Conservation (phyloP, 768 basidiomycete species). For the Pholiota conissans region DNA sequence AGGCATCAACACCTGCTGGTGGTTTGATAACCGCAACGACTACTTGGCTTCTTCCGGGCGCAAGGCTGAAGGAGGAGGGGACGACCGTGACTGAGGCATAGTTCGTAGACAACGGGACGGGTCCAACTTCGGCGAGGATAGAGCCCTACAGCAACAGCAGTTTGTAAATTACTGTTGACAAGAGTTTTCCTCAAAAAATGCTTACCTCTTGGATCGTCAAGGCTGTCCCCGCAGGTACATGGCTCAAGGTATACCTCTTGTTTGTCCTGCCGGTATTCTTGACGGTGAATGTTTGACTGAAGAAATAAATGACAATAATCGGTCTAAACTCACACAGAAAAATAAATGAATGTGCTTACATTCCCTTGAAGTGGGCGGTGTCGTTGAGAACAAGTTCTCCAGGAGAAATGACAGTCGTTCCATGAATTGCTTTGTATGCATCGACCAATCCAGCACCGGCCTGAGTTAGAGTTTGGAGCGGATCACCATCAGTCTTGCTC, state of each 20-base stretch:
- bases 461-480: slow-evolving; percentile 48
- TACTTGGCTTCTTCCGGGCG: slow-evolving; percentile 35
- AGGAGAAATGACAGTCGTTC: slow-evolving; percentile 49
- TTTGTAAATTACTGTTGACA: too few relatives aligned
- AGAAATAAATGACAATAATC: not conserved
- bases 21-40: slow-evolving; percentile 47
- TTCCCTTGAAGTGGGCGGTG: slow-evolving; percentile 48
- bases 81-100: slow-evolving; percentile 47
- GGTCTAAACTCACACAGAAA: not conserved
- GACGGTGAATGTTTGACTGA: slow-evolving; percentile 47
- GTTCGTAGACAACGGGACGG: slow-evolving; percentile 45
- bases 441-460: slow-evolving; percentile 59
- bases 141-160: too few relatives aligned
- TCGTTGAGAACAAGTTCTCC: slow-evolving; percentile 62
- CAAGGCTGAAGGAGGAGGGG: slow-evolving; percentile 42
- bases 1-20: slow-evolving; percentile 39
- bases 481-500: slow-evolving; percentile 44
- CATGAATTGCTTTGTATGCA: slow-evolving; percentile 54
- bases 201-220: slow-evolving; percentile 42
- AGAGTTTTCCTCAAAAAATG: too few relatives aligned
- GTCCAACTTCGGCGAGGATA: slow-evolving; percentile 41
- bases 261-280: slow-evolving; percentile 42
- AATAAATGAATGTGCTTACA: slow-evolving; percentile 30
- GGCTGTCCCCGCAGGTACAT: slow-evolving; percentile 56
- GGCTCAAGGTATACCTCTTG: slow-evolving; percentile 46